Conservation (phyloP, 805 yeast genomes). For the Candida xiaguanensis region DNA sequence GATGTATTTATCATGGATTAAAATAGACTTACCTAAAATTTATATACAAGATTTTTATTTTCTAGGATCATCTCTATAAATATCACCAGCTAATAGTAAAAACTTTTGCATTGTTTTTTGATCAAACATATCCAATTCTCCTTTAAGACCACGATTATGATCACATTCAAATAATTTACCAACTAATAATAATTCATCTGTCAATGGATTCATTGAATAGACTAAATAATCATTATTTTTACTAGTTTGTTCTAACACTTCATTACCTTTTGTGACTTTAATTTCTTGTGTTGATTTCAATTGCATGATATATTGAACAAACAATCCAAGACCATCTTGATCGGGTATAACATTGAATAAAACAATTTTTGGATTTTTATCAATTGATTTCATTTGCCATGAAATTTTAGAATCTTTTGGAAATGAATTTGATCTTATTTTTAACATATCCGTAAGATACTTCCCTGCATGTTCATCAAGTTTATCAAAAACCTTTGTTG, state of each 20-base stretch:
- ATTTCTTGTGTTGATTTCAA: conserved; percentile 36
- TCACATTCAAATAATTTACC: conserved; percentile 39
- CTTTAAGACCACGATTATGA: conserved; percentile 34
- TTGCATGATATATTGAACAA: conserved; percentile 37
- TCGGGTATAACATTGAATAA: conserved; percentile 66
- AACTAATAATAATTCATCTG: conserved; percentile 34
- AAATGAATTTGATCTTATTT: conserved; percentile 31
- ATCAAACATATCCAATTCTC: conserved; percentile 23
- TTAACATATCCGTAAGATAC: conserved; percentile 28
- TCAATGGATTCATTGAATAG: conserved; percentile 35
- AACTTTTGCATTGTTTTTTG: conserved; percentile 23
- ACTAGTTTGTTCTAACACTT: conserved; percentile 13
- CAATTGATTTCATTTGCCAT: conserved; percentile 77
- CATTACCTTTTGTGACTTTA: conserved; percentile 14
- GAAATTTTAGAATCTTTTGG: conserved; percentile 59
- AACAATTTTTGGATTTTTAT: conserved; percentile 66
- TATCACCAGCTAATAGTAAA: conserved; percentile 34
- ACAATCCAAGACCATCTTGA: conserved; percentile 32
- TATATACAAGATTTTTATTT: conserved; percentile 1
- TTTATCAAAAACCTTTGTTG: conserved; percentile 45
- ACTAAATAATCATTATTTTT: conserved; percentile 32
- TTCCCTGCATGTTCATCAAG: conserved; percentile 33
- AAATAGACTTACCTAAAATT: not conserved
- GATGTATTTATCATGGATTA: conserved; percentile 41
- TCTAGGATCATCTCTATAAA: conserved; percentile 35